Percentiles rank a stretch among this genome's conserved stretches.
Conservation (phyloP, 169 alveolate genomes). For the Eimeria falciformis region DNA sequence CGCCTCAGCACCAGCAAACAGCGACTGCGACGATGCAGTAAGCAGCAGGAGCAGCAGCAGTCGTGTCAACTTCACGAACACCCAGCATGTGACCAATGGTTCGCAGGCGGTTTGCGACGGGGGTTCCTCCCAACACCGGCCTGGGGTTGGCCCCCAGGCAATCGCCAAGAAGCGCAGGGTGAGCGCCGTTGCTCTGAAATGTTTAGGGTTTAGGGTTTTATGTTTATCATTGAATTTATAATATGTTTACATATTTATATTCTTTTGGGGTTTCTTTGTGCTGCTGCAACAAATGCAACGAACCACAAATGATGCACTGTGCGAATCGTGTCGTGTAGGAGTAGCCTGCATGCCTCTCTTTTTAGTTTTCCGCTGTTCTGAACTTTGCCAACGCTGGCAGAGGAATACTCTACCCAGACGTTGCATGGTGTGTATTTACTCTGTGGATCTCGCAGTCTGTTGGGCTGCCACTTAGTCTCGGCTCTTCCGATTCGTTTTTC, state of each 20-base stretch:
- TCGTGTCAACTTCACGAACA: background rate
- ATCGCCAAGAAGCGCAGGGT: conserved; percentile 1
- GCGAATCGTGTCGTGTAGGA: no score
- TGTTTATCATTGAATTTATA: background rate
- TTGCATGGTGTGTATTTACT: background rate
- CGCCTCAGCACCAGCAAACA: background rate
- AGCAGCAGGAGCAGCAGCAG: conserved; percentile 25
- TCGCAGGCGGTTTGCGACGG: no score
- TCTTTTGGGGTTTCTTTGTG: background rate
- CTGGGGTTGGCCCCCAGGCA: background rate
- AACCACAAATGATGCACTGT: no score
- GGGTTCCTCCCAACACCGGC: background rate
- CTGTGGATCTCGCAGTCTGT: background rate
- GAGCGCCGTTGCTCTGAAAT: no score
- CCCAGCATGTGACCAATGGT: no score
- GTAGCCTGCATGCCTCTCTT: background rate
- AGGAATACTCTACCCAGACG: no score
- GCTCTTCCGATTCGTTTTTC: background rate
- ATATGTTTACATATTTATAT: background rate
- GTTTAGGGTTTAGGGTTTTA: no score
- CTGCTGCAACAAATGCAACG: no score
- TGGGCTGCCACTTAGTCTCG: background rate
- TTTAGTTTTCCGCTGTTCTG: no score
- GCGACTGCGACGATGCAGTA: background rate
- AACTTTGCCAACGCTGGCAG: no score